phyloP scores from a whole-genome alignment of 2,329 filamentous ascomycete species.

The Fusarium anguioides region DNA sequence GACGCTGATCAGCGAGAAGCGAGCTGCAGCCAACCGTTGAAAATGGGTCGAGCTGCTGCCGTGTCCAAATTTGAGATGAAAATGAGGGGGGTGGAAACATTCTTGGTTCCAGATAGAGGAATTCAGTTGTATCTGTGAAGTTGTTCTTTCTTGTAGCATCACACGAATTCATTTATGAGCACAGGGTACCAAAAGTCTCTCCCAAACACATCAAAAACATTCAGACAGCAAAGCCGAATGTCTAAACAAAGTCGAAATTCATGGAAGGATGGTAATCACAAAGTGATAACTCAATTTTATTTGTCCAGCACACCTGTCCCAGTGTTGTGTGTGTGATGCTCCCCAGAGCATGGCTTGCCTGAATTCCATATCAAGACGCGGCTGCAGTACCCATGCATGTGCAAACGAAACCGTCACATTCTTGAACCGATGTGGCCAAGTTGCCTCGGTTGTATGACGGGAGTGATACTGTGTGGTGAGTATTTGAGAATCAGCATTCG shows the following conservation, averaged over 20 bases:
- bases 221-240: neutral
- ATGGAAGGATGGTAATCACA: neutral
- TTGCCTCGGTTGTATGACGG: slow-evolving; percentile 13
- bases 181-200: neutral
- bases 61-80: slow-evolving; percentile 1
- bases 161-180: neutral
- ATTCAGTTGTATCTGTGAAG: neutral
- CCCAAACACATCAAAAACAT: neutral
- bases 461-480: neutral
- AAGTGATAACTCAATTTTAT: slow-evolving; percentile 8
- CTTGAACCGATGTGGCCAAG: slow-evolving; percentile 1
- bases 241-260: neutral
- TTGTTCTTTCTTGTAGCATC: neutral
- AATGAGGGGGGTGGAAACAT: neutral
- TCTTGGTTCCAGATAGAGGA: neutral
- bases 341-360: slow-evolving; percentile 2
- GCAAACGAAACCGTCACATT: slow-evolving; percentile 29
- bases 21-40: slow-evolving; percentile 23
- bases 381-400: slow-evolving; percentile 30
- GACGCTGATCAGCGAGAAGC: slow-evolving; percentile 22
- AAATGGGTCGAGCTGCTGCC: slow-evolving; percentile 1
- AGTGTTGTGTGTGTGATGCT: neutral
- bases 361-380: slow-evolving; percentile 17
- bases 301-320: neutral
- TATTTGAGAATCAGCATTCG: neutral